Percentiles rank a stretch among this genome's conserved stretches.
These are phyloP conservation scores for Neospermospora avenae DNA, from an alignment of 2,329 filamentous ascomycete species.

Conservation along the genomic window DNA sequence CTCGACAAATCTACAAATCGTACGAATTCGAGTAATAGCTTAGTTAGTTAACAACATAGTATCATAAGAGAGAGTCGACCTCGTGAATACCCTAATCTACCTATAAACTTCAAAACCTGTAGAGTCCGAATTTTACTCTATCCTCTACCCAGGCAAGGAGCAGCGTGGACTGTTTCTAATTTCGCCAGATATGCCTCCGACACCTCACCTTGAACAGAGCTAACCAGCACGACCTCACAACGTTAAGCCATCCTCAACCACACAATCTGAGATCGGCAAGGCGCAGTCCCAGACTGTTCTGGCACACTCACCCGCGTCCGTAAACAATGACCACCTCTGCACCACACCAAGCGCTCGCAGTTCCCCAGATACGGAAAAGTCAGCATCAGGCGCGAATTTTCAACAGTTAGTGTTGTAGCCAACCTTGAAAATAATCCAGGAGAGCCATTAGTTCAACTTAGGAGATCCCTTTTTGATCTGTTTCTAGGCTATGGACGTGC, in stretches of 20 bases:
- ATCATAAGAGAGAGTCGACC: too few relatives aligned
- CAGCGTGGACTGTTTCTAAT: slow-evolving; percentile 6
- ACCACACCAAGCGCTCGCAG: slow-evolving; percentile 13
- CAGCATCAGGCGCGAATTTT: slow-evolving; percentile 18
- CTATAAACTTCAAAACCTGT: too few relatives aligned
- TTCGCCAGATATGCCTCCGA: slow-evolving; percentile 6
- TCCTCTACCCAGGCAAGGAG: too few relatives aligned
- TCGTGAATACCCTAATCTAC: too few relatives aligned
- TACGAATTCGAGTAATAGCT: too few relatives aligned
- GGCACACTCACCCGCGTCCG: too few relatives aligned
- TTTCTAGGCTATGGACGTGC: neutral
- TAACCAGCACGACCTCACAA: slow-evolving; percentile 4
- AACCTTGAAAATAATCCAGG: neutral
- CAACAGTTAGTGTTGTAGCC: neutral
- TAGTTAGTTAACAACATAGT: too few relatives aligned
- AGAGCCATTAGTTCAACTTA: neutral
- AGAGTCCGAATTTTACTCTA: too few relatives aligned
- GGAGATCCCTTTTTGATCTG: neutral
- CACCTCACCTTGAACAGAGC: slow-evolving; percentile 6
- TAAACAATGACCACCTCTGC: slow-evolving; percentile 11
- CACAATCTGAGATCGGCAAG: slow-evolving; percentile 7
- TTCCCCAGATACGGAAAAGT: slow-evolving; percentile 9
- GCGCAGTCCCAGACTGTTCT: slow-evolving; percentile 8
- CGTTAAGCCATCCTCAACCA: slow-evolving; percentile 8
- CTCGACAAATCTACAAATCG: too few relatives aligned